Evolutionary conservation across 306 rosid genomes (phyloP), one percentile per base, ranked within the genome.

Genomic region (Crotalaria pallida): DNA sequence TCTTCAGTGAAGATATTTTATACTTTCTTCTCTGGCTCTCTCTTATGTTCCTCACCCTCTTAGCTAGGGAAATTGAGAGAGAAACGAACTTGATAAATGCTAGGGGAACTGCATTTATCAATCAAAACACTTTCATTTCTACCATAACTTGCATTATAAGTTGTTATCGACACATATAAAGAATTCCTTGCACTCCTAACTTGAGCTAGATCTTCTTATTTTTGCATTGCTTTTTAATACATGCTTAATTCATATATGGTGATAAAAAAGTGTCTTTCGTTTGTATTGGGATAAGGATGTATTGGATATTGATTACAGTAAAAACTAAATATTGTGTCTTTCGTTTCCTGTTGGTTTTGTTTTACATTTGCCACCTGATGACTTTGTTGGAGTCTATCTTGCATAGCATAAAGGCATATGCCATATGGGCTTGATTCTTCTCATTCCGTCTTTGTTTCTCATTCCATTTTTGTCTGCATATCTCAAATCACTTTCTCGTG

Each of bases 131-230:
- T 48, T 36, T 15, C 15, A 21, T 16, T 58, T 71, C 59, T 58
- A 10, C 40, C 53, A 36, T 6, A 23, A 41, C 53, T 61, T 29
- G 50, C 43, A 44, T 40, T 40, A 17, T 44, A 43, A 13, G 50
- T 74, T 52, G 47, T 13, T 48, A 29, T 53, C 34, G 24, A 48
- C 41, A 4, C 18, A 41, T 27, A 19, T 43, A 64, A 56, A 49
- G 44, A 41, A 13, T 12, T 72, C 19, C n/a, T 74, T 65, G 59
- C 55, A 53, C 48, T 65, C 52, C 64, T 17, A 64, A 41, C 71
- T 29, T 40, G 53, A 19, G 52, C 59, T 38, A 26, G 7, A 58
- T 44, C 27, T 31, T 18, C 13, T 45, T 17, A 55, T 5, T 53
- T 22, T 33, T 50, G 36, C 41, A 31, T 48, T 60, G 60, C 15